phyloP scores from a whole-genome alignment of 2,329 filamentous ascomycete genomes.

The Torrubiella hemipterigena region DNA sequence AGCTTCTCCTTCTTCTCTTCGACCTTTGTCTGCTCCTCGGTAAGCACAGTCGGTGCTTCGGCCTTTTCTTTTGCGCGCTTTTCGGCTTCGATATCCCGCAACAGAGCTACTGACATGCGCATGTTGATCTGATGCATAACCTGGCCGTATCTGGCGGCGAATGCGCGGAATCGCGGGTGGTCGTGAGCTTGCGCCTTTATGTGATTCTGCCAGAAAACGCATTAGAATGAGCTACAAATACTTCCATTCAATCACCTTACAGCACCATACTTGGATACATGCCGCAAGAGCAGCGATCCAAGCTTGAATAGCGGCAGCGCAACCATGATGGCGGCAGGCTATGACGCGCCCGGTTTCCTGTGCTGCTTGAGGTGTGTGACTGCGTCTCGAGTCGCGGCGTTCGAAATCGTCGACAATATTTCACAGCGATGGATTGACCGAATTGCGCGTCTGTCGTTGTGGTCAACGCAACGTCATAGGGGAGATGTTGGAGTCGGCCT shows the following conservation, averaged over 20 bases:
- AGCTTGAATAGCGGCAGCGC: conserved; percentile 57
- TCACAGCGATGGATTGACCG: no score
- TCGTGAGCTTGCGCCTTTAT: conserved; percentile 57
- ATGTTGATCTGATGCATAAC: conserved; percentile 56
- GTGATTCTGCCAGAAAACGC: conserved; percentile 35
- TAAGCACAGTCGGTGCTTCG: conserved; percentile 53
- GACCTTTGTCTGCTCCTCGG: conserved; percentile 45
- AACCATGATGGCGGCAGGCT: conserved; percentile 41
- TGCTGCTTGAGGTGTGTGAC: no score
- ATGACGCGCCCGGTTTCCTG: no score
- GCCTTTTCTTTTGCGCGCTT: conserved; percentile 48
- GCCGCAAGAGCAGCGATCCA: conserved; percentile 49
- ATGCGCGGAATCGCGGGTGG: conserved; percentile 45
- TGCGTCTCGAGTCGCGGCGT: no score
- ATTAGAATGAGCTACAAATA: no score
- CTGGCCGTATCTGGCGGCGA: conserved; percentile 52
- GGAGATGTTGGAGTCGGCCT: no score
- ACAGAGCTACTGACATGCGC: conserved; percentile 46
- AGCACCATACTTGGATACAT: conserved; percentile 58
- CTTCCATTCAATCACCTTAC: conserved; percentile 27
- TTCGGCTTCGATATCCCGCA: conserved; percentile 46
- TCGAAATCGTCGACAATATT: no score
- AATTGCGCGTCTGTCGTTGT: no score
- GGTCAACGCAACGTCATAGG: no score
- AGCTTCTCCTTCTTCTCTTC: conserved; percentile 36